phyloP scores from a whole-genome alignment of 805 yeast genomes.

The Candida berthetii region DNA sequence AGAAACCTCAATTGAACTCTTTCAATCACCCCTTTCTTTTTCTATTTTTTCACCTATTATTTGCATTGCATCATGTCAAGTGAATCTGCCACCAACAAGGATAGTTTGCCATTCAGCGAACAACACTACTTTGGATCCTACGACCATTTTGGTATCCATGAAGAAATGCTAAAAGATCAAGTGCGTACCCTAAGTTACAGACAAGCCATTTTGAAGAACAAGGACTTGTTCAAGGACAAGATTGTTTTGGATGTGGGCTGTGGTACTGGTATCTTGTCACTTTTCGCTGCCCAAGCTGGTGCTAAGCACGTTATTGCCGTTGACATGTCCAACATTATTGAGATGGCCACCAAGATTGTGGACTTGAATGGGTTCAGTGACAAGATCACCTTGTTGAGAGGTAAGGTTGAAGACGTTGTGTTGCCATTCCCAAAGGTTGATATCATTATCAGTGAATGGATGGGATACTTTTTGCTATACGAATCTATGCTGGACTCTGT shows the following conservation, averaged over 20 bases:
- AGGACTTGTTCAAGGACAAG: slow-evolving; percentile 85
- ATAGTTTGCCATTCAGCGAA: slow-evolving; percentile 61
- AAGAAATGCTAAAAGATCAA: slow-evolving; percentile 96
- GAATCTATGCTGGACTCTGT: slow-evolving; percentile 99
- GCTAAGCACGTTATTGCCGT: slow-evolving; percentile 97
- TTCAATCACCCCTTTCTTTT: too few species aligned
- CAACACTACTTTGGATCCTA: slow-evolving; percentile 94
- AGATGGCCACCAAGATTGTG: slow-evolving; percentile 89
- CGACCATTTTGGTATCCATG: slow-evolving; percentile 97
- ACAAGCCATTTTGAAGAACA: slow-evolving; percentile 87
- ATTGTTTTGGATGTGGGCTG: slow-evolving; percentile 97
- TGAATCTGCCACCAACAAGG: slow-evolving; percentile 62
- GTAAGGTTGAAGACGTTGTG: slow-evolving; percentile 88
- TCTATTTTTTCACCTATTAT: too few species aligned
- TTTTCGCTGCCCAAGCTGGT: slow-evolving; percentile 99
- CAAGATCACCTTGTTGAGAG: slow-evolving; percentile 82
- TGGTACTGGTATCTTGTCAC: slow-evolving; percentile 95
- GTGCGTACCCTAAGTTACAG: slow-evolving; percentile 90
- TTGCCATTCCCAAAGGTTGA: slow-evolving; percentile 88
- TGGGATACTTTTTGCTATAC: slow-evolving; percentile 95
- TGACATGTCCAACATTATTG: slow-evolving; percentile 94
- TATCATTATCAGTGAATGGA: slow-evolving; percentile 96
- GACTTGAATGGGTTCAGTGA: slow-evolving; percentile 78
- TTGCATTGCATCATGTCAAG: slow-evolving; percentile 5
- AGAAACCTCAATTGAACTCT: neutral